These are phyloP conservation scores for Gaillardinia entomophila DNA, from an alignment of 805 yeast genomes.

Conservation along the genomic window DNA sequence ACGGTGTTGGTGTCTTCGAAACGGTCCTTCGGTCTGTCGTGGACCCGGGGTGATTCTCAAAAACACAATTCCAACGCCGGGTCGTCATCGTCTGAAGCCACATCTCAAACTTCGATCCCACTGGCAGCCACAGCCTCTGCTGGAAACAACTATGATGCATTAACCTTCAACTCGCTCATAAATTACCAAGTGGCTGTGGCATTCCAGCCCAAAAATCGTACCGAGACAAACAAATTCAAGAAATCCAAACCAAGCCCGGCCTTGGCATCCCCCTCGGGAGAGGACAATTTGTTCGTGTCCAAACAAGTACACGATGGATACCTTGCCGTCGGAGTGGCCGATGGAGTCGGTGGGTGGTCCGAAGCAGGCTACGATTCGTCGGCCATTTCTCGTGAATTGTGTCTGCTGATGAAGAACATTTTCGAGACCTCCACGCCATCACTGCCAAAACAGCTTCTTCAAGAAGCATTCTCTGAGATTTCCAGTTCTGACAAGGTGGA, in stretches of 20 bases:
- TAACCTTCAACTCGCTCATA: constrained; percentile 14
- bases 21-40: background rate
- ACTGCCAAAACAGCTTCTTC: constrained; percentile 46
- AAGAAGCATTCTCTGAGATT: constrained; percentile 51
- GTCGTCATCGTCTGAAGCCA: too few relatives aligned
- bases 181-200: constrained; percentile 61
- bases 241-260: constrained; percentile 35
- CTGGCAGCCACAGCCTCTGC: constrained; percentile 9
- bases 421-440: constrained; percentile 18
- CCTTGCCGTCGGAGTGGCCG: constrained; percentile 76
- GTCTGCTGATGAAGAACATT: constrained; percentile 44
- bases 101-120: too few relatives aligned
- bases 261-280: constrained; percentile 55
- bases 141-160: constrained; percentile 12
- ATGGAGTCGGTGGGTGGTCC: constrained; percentile 98
- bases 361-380: constrained; percentile 87
- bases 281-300: constrained; percentile 63
- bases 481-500: constrained; percentile 52
- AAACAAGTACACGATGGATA: constrained; percentile 29
- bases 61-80: background rate
- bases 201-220: constrained; percentile 67
- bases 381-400: constrained; percentile 77
- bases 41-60: background rate
- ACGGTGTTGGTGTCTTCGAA: background rate
- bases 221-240: constrained; percentile 42